Conservation (phyloP, 2,329 filamentous ascomycete genomes). For the Parasarocladium wereldwijsianum region DNA sequence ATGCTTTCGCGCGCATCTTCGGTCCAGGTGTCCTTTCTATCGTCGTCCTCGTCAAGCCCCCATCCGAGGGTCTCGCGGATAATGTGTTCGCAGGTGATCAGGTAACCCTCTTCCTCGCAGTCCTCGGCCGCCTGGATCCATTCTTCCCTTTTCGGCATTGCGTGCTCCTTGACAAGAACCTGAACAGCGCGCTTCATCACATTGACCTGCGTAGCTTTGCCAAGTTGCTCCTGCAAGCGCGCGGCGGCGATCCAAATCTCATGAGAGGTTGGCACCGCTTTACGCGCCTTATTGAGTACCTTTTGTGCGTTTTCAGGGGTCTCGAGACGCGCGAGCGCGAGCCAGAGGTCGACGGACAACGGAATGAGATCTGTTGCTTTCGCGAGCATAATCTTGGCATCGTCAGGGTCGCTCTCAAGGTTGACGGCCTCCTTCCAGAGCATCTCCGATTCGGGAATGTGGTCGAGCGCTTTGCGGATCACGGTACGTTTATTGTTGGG, state of each 20-base stretch:
- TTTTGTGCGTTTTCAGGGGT: slow-evolving; percentile 84
- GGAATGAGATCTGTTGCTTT: slow-evolving; percentile 95
- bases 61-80: slow-evolving; percentile 87
- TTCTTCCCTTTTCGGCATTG: slow-evolving; percentile 94
- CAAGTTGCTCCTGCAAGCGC: slow-evolving; percentile 75
- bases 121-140: slow-evolving; percentile 93
- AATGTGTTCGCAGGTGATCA: slow-evolving; percentile 77
- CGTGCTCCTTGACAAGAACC: slow-evolving; percentile 74
- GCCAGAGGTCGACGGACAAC: slow-evolving; percentile 85
- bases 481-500: slow-evolving; percentile 81
- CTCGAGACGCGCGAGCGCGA: slow-evolving; percentile 81
- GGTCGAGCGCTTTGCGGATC: slow-evolving; percentile 76
- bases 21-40: slow-evolving; percentile 90
- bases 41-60: slow-evolving; percentile 88
- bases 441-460: slow-evolving; percentile 84
- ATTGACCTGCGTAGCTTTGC: slow-evolving; percentile 64
- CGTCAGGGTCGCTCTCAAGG: slow-evolving; percentile 75
- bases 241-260: slow-evolving; percentile 96
- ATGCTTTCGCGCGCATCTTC: slow-evolving; percentile 80
- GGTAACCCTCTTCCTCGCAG: slow-evolving; percentile 82
- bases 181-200: slow-evolving; percentile 93
- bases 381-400: slow-evolving; percentile 76
- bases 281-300: slow-evolving; percentile 87
- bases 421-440: slow-evolving; percentile 99
- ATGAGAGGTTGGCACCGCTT: slow-evolving; percentile 81